Conservation (phyloP, 305 asterid genomes). For the Caryopteris hybrid region DNA sequence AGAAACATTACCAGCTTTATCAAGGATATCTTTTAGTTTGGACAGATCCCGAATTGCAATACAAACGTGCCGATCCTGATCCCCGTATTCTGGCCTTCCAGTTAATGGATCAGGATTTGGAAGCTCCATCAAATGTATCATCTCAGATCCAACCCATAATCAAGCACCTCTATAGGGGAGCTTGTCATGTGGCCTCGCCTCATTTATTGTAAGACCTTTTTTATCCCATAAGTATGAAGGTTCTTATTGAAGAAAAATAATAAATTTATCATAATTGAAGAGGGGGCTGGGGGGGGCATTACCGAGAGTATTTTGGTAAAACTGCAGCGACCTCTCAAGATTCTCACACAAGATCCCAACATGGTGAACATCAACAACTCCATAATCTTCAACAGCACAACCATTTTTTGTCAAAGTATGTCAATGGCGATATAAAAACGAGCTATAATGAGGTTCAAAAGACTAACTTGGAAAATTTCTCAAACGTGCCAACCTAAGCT, state of each 20-base stretch:
- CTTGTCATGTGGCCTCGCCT: slow-evolving; percentile 90
- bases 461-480: neutral
- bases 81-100: slow-evolving; percentile 86
- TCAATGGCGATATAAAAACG: neutral
- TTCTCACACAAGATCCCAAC: slow-evolving; percentile 88
- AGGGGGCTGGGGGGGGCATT: slow-evolving; percentile 4
- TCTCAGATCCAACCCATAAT: slow-evolving; percentile 93
- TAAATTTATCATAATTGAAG: neutral
- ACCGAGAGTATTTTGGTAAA: slow-evolving; percentile 87
- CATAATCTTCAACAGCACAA: slow-evolving; percentile 49
- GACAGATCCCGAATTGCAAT: slow-evolving; percentile 70
- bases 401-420: slow-evolving; percentile 5
- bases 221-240: too few species aligned
- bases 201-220: slow-evolving; percentile 80
- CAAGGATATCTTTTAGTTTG: slow-evolving; percentile 74
- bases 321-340: slow-evolving; percentile 78
- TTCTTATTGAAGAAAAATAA: neutral
- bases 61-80: slow-evolving; percentile 91
- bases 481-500: neutral
- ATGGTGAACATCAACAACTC: slow-evolving; percentile 82
- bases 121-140: slow-evolving; percentile 98
- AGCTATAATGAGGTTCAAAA: neutral
- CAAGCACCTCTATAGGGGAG: slow-evolving; percentile 95
- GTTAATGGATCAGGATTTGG: slow-evolving; percentile 91
- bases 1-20: slow-evolving; percentile 54